Evolutionary conservation across 768 basidiomycete genomes (phyloP), one percentile per base, ranked within the genome.

Genomic region (Podaxis mareebaensis): DNA sequence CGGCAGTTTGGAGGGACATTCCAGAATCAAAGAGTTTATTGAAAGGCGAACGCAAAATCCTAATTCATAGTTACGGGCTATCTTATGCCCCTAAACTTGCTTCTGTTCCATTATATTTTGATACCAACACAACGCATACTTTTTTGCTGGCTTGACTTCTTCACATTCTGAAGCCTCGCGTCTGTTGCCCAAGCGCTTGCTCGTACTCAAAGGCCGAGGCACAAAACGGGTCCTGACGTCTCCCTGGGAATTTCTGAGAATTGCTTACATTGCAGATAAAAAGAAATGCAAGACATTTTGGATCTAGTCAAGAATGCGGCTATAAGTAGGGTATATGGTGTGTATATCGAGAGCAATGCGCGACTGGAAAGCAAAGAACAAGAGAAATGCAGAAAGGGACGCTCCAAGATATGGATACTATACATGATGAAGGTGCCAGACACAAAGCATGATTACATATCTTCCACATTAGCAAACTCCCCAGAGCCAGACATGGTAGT

Each of bases 11-110:
- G 91, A 91, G 56, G 92, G 91, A 2, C 92, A 93, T 72, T 78
- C 84, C 39, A 90, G 89, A 68, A 90, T 93, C 71, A 84, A 87
- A 71, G 86, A 83, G 12, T 93, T 92, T 74, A 92, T 93, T 67
- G 91, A 93, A 74, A 79, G 90, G 69, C 80, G 89, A 70, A 86
- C 61, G 38, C 61, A 63, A 57, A 63, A 63, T 42, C 24, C 61
- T 49, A 57, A 63, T 28, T 49, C 42, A 51, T 63, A 63, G 38
- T 15, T 36, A 51, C 24, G 28, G 20, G 10, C 22, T 39, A 56
- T 33, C 6, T 55, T 4, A 15, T 17, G 4, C 20, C 52, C 42
- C 20, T 22, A 24, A 22, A 42, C n/a, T 38, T 13, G n/a, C 36
- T 51, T 39, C 48, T 60, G 17, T 39, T 40, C 33, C 13, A 38